phyloP scores from a whole-genome alignment of 2,329 filamentous ascomycete species.

The Fusarium pseudoanthophilum region DNA sequence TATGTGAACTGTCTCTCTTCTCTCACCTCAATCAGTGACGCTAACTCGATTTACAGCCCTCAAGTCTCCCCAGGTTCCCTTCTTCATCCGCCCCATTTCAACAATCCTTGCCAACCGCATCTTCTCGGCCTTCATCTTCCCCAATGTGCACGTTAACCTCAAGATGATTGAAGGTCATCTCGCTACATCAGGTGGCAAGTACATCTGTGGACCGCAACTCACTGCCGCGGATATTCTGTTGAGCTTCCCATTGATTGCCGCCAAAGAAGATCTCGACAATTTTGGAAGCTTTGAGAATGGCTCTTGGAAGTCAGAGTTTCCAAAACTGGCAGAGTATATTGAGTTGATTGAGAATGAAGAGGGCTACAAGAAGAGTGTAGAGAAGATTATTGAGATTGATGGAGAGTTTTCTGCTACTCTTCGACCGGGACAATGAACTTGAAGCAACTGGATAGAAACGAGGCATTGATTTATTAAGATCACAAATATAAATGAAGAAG shows the following conservation, averaged over 20 bases:
- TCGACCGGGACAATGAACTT: background rate
- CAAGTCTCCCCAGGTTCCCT: conserved; percentile 59
- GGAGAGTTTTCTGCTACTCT: conserved; percentile 47
- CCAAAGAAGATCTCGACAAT: conserved; percentile 52
- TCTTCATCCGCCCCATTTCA: conserved; percentile 64
- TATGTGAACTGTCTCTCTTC: conserved; percentile 45
- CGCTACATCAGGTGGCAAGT: conserved; percentile 56
- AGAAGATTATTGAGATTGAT: conserved; percentile 62
- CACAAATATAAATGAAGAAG: background rate
- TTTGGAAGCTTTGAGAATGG: conserved; percentile 57
- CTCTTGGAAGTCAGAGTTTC: conserved; percentile 53
- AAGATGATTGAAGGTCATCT: conserved; percentile 62
- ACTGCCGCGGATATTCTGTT: conserved; percentile 65
- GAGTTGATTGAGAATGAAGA: conserved; percentile 56
- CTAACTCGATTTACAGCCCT: conserved; percentile 49
- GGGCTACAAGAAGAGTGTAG: conserved; percentile 60
- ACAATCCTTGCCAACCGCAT: conserved; percentile 55
- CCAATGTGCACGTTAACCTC: conserved; percentile 61
- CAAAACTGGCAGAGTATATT: conserved; percentile 60
- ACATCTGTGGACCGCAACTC: conserved; percentile 61
- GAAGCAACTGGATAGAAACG: background rate
- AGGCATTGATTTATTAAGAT: background rate
- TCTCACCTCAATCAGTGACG: background rate
- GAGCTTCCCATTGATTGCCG: conserved; percentile 62
- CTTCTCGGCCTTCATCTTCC: conserved; percentile 56